Conservation (phyloP, 441 rosid species). For the Flueggea neowawraea region DNA sequence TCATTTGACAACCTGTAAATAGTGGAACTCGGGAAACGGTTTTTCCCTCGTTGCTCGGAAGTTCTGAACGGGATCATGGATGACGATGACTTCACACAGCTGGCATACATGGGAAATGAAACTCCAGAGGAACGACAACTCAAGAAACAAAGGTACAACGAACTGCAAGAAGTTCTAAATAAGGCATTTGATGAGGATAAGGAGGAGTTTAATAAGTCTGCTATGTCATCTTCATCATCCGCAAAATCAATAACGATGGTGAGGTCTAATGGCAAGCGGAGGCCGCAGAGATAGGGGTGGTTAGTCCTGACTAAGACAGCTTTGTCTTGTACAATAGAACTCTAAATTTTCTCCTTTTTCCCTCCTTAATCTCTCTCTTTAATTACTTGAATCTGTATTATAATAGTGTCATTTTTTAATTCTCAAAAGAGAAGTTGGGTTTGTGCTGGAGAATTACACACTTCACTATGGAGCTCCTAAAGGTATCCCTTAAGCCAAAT, state of each 20-base stretch:
- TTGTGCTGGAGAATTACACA: too few species aligned
- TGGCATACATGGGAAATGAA: constrained; percentile 46
- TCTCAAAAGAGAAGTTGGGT: too few species aligned
- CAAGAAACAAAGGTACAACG: constrained; percentile 54
- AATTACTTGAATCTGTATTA: too few species aligned
- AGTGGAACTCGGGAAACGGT: constrained; percentile 79
- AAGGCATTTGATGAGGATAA: constrained; percentile 66
- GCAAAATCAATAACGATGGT: constrained; percentile 25
- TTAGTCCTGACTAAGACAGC: too few species aligned
- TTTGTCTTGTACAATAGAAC: too few species aligned
- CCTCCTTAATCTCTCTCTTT: too few species aligned
- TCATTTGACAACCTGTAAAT: constrained; percentile 11
- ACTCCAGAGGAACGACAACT: constrained; percentile 44
- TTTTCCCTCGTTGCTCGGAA: constrained; percentile 74
- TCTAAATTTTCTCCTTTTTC: too few species aligned
- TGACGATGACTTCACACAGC: constrained; percentile 47
- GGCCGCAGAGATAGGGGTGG: neutral
- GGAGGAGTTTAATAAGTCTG: constrained; percentile 44
- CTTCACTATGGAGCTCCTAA: too few species aligned
- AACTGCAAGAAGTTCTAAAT: constrained; percentile 54
- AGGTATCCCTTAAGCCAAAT: too few species aligned
- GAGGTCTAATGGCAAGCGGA: constrained; percentile 31
- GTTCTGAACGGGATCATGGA: constrained; percentile 80
- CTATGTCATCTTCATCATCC: constrained; percentile 43
- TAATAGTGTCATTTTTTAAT: too few species aligned